Conservation (phyloP, 1,139 yeast genomes). For the Saccharomycopsis phalli region DNA sequence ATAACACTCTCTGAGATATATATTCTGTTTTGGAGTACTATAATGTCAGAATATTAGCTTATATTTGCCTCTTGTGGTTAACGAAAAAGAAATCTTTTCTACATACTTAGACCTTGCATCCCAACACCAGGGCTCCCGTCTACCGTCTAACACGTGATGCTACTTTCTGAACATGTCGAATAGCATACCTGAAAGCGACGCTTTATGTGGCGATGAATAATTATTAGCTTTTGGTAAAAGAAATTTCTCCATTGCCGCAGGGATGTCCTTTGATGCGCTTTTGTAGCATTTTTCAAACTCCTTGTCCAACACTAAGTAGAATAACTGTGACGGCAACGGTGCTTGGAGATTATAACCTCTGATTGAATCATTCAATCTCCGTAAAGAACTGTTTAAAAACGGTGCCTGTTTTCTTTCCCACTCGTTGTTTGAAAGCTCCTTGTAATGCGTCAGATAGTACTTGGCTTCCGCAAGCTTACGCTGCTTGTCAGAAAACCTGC, state of each 20-base stretch:
- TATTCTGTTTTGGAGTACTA: too few species aligned
- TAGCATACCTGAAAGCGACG: neutral
- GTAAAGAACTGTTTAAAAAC: slow-evolving; percentile 39
- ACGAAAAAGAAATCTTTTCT: slow-evolving; percentile 1
- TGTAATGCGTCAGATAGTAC: slow-evolving; percentile 18
- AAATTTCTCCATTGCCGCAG: slow-evolving; percentile 32
- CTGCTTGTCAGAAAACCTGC: slow-evolving; percentile 17
- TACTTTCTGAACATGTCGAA: neutral
- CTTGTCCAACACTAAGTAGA: slow-evolving; percentile 44
- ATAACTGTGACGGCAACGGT: slow-evolving; percentile 65
- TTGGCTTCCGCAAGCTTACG: slow-evolving; percentile 21
- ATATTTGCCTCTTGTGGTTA: too few species aligned
- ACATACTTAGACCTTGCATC: too few species aligned
- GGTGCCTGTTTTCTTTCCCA: slow-evolving; percentile 34
- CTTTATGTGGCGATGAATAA: neutral
- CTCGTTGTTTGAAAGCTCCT: slow-evolving; percentile 15
- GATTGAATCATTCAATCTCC: slow-evolving; percentile 46
- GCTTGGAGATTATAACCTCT: slow-evolving; percentile 75
- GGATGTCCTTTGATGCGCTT: slow-evolving; percentile 28
- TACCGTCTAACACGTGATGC: neutral
- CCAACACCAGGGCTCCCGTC: neutral
- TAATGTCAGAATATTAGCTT: too few species aligned
- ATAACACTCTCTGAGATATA: too few species aligned
- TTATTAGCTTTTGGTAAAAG: neutral
- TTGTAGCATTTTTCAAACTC: slow-evolving; percentile 40